Conservation (phyloP, 78 protist genomes). For the Emiliania huxleyi region DNA sequence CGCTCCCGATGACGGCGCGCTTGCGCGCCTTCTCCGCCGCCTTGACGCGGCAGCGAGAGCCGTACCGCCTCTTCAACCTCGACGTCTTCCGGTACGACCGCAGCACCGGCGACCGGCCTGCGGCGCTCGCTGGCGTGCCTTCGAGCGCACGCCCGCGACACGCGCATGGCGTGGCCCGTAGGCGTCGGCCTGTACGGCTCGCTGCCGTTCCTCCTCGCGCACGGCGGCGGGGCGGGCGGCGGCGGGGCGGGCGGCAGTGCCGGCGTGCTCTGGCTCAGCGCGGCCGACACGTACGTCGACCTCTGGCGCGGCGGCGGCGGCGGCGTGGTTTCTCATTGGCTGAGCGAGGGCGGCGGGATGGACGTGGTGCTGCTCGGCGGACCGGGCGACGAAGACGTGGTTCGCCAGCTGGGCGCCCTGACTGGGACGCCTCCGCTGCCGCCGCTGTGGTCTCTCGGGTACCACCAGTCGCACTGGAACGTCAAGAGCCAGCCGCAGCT, state of each 20-base stretch:
- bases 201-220: constrained; percentile 90
- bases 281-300: constrained; percentile 93
- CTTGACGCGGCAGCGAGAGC: neutral
- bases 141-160: constrained; percentile 59
- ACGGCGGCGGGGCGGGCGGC: neutral
- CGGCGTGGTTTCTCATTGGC: constrained; percentile 70
- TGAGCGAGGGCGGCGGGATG: constrained; percentile 82
- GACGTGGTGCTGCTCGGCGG: constrained; percentile 92
- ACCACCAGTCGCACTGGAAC: constrained; percentile 99
- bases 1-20: neutral
- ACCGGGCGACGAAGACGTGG: constrained; percentile 59
- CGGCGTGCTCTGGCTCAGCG: constrained; percentile 84
- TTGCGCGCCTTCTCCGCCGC: neutral
- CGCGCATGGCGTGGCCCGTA: too few relatives aligned
- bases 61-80: neutral
- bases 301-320: constrained; percentile 33
- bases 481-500: constrained; percentile 59
- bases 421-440: constrained; percentile 91
- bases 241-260: neutral
- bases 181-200: constrained; percentile 90
- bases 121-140: constrained; percentile 93
- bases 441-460: constrained; percentile 88
- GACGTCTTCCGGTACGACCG: constrained; percentile 72
- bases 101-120: constrained; percentile 58
- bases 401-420: constrained; percentile 68